Percentiles rank a stretch among this genome's conserved stretches.
phyloP scores from a whole-genome alignment of 2,329 filamentous ascomycete genomes.

The Hortaea werneckii region DNA sequence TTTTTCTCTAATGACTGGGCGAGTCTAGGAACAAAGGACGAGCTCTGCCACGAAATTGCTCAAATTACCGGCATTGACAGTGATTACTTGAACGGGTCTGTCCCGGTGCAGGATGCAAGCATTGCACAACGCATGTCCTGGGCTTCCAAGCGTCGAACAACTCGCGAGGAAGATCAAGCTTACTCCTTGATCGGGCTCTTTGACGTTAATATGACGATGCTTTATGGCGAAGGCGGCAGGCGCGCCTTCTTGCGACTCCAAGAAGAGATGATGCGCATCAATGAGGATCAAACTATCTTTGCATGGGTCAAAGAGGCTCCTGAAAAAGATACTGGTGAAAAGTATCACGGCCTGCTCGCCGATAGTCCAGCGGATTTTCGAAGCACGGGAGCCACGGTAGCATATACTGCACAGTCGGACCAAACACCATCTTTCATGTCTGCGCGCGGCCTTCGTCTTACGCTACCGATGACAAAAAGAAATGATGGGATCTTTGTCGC shows the following conservation, averaged over 20 bases:
- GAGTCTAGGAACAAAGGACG: not conserved
- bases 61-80: not conserved
- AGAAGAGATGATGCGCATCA: conserved; percentile 7
- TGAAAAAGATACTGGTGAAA: not conserved
- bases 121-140: conserved; percentile 11
- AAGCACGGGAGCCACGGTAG: conserved; percentile 25
- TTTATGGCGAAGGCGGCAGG: conserved; percentile 13
- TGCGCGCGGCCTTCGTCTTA: conserved; percentile 6
- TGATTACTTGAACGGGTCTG: not conserved
- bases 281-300: conserved; percentile 13
- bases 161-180: conserved; percentile 8
- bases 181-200: conserved; percentile 15
- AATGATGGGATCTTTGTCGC: conserved; percentile 14
- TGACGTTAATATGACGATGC: conserved; percentile 9
- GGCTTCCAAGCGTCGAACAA: conserved; percentile 11
- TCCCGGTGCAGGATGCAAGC: not conserved
- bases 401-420: conserved; percentile 22
- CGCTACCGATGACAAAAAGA: conserved; percentile 3
- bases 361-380: conserved; percentile 21
- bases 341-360: conserved; percentile 1
- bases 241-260: conserved; percentile 11
- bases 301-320: conserved; percentile 9
- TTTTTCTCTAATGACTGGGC: not conserved
- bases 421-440: conserved; percentile 8
- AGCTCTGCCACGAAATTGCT: not conserved